phyloP scores from a whole-genome alignment of 139 green algal species.

The Edaphochlamys debaryana region DNA sequence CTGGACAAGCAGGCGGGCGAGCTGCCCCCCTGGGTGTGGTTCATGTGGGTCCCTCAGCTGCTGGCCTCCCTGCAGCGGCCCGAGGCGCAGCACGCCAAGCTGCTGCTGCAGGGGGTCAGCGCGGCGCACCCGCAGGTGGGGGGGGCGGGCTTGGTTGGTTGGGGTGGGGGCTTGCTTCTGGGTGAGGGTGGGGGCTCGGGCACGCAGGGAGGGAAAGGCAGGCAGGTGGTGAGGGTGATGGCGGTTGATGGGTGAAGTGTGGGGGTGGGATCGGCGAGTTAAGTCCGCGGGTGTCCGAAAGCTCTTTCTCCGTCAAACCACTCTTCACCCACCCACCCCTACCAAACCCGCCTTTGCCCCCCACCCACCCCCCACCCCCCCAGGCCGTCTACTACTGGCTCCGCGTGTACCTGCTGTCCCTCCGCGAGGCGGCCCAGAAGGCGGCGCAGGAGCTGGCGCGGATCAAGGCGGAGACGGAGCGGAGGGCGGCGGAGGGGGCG shows the following conservation, averaged over 20 bases:
- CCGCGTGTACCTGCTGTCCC: constrained; percentile 83
- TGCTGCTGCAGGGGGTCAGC: constrained; percentile 71
- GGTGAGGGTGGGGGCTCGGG: neutral
- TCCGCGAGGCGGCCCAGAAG: constrained; percentile 73
- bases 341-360: no score
- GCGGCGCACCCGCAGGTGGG: constrained; percentile 48
- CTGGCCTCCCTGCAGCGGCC: constrained; percentile 84
- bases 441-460: constrained; percentile 54
- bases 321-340: no score
- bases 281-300: no score
- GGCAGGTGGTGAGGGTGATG: no score
- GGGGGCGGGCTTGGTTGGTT: neutral
- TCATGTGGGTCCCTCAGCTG: constrained; percentile 93
- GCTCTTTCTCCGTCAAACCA: no score
- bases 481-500: constrained; percentile 29
- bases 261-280: no score
- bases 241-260: no score
- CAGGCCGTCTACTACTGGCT: constrained; percentile 94
- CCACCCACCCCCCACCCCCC: constrained; percentile 47
- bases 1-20: constrained; percentile 51
- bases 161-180: neutral
- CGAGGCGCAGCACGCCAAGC: constrained; percentile 76
- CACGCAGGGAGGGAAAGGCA: neutral
- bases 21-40: constrained; percentile 92
- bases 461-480: constrained; percentile 25